phyloP scores from a whole-genome alignment of 176 grass and related monocot species.

The Elymus sibiricus region DNA sequence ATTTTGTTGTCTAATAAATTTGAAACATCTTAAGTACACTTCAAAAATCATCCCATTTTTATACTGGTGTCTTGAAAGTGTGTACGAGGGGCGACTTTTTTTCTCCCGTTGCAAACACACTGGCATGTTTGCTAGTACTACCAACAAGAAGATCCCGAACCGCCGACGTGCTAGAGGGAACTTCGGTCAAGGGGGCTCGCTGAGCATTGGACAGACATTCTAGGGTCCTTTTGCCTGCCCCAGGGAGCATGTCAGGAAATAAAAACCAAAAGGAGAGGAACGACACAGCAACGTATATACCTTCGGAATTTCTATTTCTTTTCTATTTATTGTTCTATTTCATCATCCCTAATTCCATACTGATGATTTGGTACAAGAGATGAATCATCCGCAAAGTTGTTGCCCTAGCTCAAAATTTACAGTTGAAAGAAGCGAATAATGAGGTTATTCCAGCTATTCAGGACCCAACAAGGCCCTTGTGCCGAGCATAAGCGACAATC shows the following conservation, averaged over 20 bases:
- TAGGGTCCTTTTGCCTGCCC: not conserved
- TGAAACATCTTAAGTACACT: too few species aligned
- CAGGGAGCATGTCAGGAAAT: too few species aligned
- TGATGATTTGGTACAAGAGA: constrained; percentile 41
- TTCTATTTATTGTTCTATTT: constrained; percentile 34
- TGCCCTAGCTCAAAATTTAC: constrained; percentile 41
- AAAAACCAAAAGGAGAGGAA: not conserved
- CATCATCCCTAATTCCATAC: constrained; percentile 17
- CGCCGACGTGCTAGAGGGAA: too few species aligned
- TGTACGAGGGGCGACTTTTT: too few species aligned
- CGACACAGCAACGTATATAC: not conserved
- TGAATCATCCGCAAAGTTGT: constrained; percentile 36
- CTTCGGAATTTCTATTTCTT: constrained; percentile 10
- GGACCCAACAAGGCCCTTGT: constrained; percentile 97
- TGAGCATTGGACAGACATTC: not conserved
- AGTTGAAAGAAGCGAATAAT: constrained; percentile 22
- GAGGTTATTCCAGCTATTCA: constrained; percentile 47
- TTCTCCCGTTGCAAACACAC: too few species aligned
- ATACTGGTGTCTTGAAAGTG: too few species aligned
- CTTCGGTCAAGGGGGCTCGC: too few species aligned
- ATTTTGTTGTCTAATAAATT: too few species aligned
- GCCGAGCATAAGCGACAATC: constrained; percentile 91
- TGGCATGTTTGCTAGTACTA: too few species aligned
- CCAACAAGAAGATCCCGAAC: too few species aligned
- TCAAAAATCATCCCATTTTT: too few species aligned